Evolutionary conservation across 495 filamentous ascomycete genomes (phyloP), one percentile per base, ranked within the genome.

Genomic region (Cercophora scortea): DNA sequence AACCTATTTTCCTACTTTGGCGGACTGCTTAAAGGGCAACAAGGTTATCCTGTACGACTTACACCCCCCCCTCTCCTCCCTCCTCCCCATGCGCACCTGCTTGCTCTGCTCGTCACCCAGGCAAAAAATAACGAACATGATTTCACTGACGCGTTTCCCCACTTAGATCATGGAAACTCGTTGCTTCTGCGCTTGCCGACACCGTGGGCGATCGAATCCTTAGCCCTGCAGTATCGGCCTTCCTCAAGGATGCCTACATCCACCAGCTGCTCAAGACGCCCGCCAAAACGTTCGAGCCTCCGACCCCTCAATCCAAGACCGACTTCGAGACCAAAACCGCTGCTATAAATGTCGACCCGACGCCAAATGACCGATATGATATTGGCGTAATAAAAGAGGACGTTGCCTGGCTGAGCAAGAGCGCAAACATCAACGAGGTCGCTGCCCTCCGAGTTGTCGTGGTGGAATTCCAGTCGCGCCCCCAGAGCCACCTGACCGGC

Each of bases 301-400:
- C 83, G 65, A 54, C 80, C 75, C 43, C 56, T 72, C 53, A 82
- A 60, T 76, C 80, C 6, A 92, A 86, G 65, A 64, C 75, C 42
- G 82, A 81, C 19, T 95, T 95, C 63, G 87, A 92, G 50, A 89
- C 85, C 40, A 91, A 84, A 67, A 96, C 90, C 1, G 86, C 92
- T 15, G 84, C 91, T n/a, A 94, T 96, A 48, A 85, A 95, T 64
- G 83, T 90, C 42, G 79, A 87, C 19, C 85, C 88, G 6, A 79
- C 80, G 8, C 70, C 81, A 18, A 81, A 83, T 56, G 77, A 80
- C 13, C 77, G 78, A 32, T 89, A 86, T 65, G 77, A 91, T 60
- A 76, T 96, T 45, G 81, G 85, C 19, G 77, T 89, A 66, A 83
- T 97, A 61, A 95, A 94, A 68, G 78, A 81, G 19, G 93, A 96